A percentile compares a stretch with the other conserved stretches of the same genome.
Conservation (phyloP, 1,284 basidiomycete genomes). For the Neotropicomus parvogracilis region DNA sequence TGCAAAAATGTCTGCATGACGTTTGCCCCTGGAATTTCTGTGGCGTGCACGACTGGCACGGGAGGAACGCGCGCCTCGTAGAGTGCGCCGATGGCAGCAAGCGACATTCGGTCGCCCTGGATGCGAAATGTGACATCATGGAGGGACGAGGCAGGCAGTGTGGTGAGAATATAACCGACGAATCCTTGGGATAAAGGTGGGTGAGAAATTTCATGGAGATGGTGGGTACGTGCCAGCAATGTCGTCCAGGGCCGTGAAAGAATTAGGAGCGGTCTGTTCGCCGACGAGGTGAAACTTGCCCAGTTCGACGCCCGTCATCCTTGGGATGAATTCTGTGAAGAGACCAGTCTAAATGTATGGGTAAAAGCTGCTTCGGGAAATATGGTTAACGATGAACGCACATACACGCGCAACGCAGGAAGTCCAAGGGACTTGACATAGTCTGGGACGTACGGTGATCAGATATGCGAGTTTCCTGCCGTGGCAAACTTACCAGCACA, state of each 20-base stretch:
- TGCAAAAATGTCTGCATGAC: slow-evolving; percentile 32
- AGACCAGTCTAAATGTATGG: slow-evolving; percentile 23
- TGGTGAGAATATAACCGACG: slow-evolving; percentile 35
- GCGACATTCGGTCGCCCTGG: slow-evolving; percentile 36
- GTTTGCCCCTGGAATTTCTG: slow-evolving; percentile 30
- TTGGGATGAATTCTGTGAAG: slow-evolving; percentile 27
- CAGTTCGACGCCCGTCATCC: slow-evolving; percentile 19
- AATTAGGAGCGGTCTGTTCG: slow-evolving; percentile 29
- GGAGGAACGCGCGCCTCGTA: slow-evolving; percentile 23
- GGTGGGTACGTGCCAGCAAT: slow-evolving; percentile 26
- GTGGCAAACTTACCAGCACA: slow-evolving; percentile 22
- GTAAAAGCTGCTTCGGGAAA: neutral
- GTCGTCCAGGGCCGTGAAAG: slow-evolving; percentile 35
- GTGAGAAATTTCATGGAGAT: neutral
- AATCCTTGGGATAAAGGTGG: slow-evolving; percentile 24
- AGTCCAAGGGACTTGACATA: slow-evolving; percentile 34
- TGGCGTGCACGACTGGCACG: slow-evolving; percentile 22
- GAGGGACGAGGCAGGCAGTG: slow-evolving; percentile 29
- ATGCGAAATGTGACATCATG: slow-evolving; percentile 35
- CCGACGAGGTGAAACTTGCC: slow-evolving; percentile 36
- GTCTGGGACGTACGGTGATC: slow-evolving; percentile 7
- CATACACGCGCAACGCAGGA: slow-evolving; percentile 35
- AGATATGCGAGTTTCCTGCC: neutral
- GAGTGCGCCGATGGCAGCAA: slow-evolving; percentile 22
- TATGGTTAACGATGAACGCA: slow-evolving; percentile 18